Conservation (phyloP, 805 yeast species). For the Kodamaea laetipori region DNA sequence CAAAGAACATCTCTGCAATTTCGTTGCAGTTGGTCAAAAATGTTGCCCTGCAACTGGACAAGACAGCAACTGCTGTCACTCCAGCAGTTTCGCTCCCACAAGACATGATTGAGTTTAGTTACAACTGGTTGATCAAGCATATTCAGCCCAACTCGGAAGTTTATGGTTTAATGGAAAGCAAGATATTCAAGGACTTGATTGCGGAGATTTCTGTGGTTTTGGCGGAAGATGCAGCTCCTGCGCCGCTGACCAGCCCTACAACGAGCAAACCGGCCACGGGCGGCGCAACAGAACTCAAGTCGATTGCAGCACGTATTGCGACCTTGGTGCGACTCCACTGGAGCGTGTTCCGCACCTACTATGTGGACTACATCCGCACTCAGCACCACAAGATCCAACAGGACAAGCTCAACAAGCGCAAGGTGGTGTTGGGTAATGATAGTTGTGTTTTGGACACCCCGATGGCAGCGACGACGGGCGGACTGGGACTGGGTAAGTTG, state of each 20-base stretch:
- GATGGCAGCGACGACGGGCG: constrained; percentile 4
- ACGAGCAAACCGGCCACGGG: constrained; percentile 14
- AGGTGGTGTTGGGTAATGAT: constrained; percentile 13
- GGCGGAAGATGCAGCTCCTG: constrained; percentile 14
- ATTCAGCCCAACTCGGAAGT: constrained; percentile 81
- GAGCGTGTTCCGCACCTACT: constrained; percentile 78
- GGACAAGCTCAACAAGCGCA: constrained; percentile 17
- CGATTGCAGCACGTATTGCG: constrained; percentile 59
- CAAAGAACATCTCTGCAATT: constrained; percentile 72
- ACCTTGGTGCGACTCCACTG: constrained; percentile 77
- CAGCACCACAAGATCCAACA: constrained; percentile 21
- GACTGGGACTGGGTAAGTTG: constrained; percentile 8
- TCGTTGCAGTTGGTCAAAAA: constrained; percentile 65
- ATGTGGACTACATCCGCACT: constrained; percentile 40
- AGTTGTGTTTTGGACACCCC: constrained; percentile 13
- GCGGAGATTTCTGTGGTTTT: constrained; percentile 33
- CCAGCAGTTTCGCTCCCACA: constrained; percentile 35
- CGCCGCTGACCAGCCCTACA: constrained; percentile 8
- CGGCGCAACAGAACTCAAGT: constrained; percentile 50
- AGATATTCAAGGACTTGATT: constrained; percentile 54
- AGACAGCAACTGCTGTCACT: constrained; percentile 20
- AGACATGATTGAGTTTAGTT: constrained; percentile 56
- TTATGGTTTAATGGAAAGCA: constrained; percentile 72
- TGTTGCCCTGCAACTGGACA: too few relatives aligned
- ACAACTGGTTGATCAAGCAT: constrained; percentile 80